Base-by-base conservation (phyloP, 148 eudicot species). In the Vaccinium myrtillus region DNA sequence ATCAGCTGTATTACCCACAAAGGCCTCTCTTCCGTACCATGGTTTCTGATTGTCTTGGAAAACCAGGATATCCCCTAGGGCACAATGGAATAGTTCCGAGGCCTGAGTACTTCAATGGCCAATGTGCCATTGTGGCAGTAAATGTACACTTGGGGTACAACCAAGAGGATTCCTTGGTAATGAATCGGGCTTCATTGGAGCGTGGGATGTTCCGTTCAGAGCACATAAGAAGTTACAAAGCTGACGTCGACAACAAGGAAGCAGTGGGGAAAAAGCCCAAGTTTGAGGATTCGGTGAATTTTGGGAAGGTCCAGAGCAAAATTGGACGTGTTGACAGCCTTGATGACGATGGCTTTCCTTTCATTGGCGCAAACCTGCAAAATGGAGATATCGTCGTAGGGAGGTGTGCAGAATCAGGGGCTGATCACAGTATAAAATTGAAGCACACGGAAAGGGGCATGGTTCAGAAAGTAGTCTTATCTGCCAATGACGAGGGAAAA, bases 341-440 rank as follows among this genome's bases (percentile, higher is more conserved):
- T n/a, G 99, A 97, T 79, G 99, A 97, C 85, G 99, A 97, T 85
- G 99, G 99, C 1, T 94, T 97, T 83, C 99, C 99, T 0, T 92
- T 69, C 61, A 85, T 97, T 86, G 98, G 98, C 36, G 99, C 99
- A 49, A 97, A 90, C 83, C 84, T 97, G 75, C 93, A 95, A 85
- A 93, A 88, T 82, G 98, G 98, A 48, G 99, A 97, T 87, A 95
- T 95, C 46, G 91, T 97, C 58, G 94, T 97, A 10, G 98, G 98
- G 5, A 92, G 92, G 87, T 89, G 90, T 83, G 87, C 98, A 0
- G 95, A 94, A 79, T 92, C 98, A 0, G 99, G 98, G 43, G 82
- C 86, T 77, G 99, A 97, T 82, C 98, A 97, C 59, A 97, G 98
- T 84, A 86, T 95, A 80, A 97, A 94, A 82, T 87, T 97, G 70